Percentiles rank a stretch among this genome's conserved stretches.
Conservation (phyloP, 805 yeast genomes). For the Saturnispora dispora region DNA sequence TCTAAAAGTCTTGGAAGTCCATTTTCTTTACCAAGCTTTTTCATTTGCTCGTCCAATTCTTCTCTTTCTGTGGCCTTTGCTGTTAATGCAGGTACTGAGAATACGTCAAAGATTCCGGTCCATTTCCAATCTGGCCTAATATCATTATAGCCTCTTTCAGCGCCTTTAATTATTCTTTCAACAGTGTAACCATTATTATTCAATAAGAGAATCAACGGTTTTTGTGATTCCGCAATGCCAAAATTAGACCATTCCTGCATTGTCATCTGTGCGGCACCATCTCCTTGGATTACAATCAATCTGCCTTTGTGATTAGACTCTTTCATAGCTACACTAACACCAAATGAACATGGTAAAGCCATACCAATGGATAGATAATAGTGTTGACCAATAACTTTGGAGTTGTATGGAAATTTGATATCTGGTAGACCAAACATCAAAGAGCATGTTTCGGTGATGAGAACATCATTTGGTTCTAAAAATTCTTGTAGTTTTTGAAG, state of each 20-base stretch:
- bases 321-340: constrained; percentile 64
- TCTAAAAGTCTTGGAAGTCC: constrained; percentile 40
- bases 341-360: constrained; percentile 80
- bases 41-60: constrained; percentile 31
- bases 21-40: constrained; percentile 23
- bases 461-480: constrained; percentile 48
- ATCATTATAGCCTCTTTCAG: constrained; percentile 69
- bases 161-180: constrained; percentile 80
- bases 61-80: constrained; percentile 30
- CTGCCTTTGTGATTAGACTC: constrained; percentile 41
- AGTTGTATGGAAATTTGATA: constrained; percentile 46
- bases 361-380: constrained; percentile 83
- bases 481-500: constrained; percentile 30
- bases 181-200: constrained; percentile 88
- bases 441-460: constrained; percentile 80
- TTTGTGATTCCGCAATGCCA: constrained; percentile 43
- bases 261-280: constrained; percentile 94
- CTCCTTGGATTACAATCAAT: constrained; percentile 73
- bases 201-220: constrained; percentile 63
- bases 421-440: constrained; percentile 72
- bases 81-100: constrained; percentile 32
- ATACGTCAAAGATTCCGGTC: constrained; percentile 55
- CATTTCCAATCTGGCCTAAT: constrained; percentile 77
- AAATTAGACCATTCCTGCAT: constrained; percentile 52
- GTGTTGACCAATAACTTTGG: constrained; percentile 51